These are phyloP conservation scores for Phialophora macrospora DNA, from an alignment of 2,329 filamentous ascomycete species.

Conservation along the genomic window DNA sequence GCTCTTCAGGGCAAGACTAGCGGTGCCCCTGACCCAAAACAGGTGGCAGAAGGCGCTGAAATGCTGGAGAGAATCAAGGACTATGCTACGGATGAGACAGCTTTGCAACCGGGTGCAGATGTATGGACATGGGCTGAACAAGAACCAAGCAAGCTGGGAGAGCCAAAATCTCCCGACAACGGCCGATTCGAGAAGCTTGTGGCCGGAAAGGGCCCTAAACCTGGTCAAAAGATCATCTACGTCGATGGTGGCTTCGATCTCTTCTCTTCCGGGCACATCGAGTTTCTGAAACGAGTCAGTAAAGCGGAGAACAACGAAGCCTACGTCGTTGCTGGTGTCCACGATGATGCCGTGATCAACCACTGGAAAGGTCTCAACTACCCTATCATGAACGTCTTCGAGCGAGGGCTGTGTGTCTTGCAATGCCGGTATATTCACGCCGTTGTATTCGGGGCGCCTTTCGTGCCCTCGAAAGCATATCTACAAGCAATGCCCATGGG, in stretches of 20 bases:
- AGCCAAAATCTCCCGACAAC: constrained; percentile 58
- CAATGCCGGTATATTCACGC: constrained; percentile 95
- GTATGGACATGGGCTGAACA: constrained; percentile 78
- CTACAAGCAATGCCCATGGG: constrained; percentile 75
- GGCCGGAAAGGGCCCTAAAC: constrained; percentile 69
- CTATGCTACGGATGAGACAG: constrained; percentile 86
- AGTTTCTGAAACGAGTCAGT: constrained; percentile 81
- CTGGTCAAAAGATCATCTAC: constrained; percentile 86
- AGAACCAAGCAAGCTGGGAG: constrained; percentile 44
- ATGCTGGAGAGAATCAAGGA: constrained; percentile 79
- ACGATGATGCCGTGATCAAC: constrained; percentile 95
- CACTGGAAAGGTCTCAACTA: constrained; percentile 97
- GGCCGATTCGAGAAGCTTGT: constrained; percentile 72
- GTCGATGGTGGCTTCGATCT: constrained; percentile 97
- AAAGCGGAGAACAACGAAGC: constrained; percentile 67
- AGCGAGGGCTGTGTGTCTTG: constrained; percentile 90
- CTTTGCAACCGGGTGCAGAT: constrained; percentile 75
- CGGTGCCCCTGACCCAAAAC: constrained; percentile 70
- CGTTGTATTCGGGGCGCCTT: constrained; percentile 87
- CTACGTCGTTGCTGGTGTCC: constrained; percentile 90
- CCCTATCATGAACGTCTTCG: constrained; percentile 99
- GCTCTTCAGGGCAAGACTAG: constrained; percentile 74
- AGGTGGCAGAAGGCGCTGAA: constrained; percentile 64
- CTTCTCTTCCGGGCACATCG: constrained; percentile 95
- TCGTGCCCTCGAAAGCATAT: constrained; percentile 79